Evolutionary conservation across 2,329 filamentous ascomycete genomes (phyloP), one percentile per base, ranked within the genome.

Genomic region (Didymella pinodella): DNA sequence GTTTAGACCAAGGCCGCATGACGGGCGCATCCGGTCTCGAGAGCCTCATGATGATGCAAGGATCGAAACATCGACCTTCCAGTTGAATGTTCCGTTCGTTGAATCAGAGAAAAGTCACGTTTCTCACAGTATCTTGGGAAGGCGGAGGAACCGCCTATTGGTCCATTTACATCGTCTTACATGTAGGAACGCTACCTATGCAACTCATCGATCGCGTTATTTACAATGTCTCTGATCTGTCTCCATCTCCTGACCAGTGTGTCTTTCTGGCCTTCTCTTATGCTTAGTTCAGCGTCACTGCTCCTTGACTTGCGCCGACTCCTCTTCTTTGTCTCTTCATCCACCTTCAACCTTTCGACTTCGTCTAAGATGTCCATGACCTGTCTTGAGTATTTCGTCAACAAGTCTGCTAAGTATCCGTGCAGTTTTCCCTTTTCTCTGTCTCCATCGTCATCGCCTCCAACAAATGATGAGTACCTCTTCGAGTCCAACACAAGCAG

Each of bases 351-450:
- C 3, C 34, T 59, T 12, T 73, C 68, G 3, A 71, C 64, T 18
- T 73, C 67, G 14, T 74, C 73, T 3, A 72, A 10, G 7, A 65
- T 66, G 16, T 67, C 65, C 57, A 73, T 68, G 18, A 75, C 59
- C 41, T 69, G 56, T 29, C 71, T 60, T 50, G 69, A 68, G 52
- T 74, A 76, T 60, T 70, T 69, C 12, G 65, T 67, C 51, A 77
- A 49, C 14, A 75, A 48, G 25, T 52, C 51, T 0, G 73, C 67
- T 14, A 79, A 75, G 31, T 78, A 78, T 57, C 74, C 70, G 29
- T 76, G 73, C 64, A 81, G 55, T 65, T 70, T 63, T 63, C 72
- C 34, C 66, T 78, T 58, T 65, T 81, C 72, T 64, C 64, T 56
- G 61, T 58, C 60, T 52, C 74, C 60, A 67, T 77, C 74, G 51